Conservation (phyloP, 176 grass and related monocot genomes). For the Hsuehochloa calcarea region DNA sequence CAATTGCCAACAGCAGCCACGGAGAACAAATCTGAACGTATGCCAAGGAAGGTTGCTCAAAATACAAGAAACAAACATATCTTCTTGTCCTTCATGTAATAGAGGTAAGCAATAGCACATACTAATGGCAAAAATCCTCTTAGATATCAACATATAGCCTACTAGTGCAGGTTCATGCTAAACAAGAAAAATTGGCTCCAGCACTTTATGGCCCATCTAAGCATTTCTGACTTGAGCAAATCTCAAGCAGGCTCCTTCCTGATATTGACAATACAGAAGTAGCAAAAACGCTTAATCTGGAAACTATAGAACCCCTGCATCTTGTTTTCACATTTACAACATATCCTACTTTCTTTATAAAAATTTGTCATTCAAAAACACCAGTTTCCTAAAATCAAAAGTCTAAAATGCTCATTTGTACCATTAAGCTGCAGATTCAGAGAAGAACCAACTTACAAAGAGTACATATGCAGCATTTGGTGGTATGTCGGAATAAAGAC, state of each 20-base stretch:
- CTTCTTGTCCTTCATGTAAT: neutral
- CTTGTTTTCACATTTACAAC: neutral
- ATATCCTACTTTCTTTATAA: neutral
- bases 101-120: neutral
- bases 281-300: neutral
- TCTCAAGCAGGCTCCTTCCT: neutral
- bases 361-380: neutral
- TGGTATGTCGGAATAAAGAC: conserved; percentile 60
- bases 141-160: neutral
- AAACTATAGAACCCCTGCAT: neutral
- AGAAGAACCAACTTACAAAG: conserved; percentile 55
- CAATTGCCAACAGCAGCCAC: neutral
- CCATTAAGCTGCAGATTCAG: neutral
- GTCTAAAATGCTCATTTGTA: neutral
- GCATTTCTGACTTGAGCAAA: neutral
- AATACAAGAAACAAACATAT: conserved; percentile 2
- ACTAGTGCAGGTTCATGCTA: neutral
- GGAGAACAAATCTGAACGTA: neutral
- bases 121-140: neutral
- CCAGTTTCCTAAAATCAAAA: neutral
- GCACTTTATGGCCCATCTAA: neutral
- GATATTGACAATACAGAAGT: neutral
- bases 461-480: conserved; percentile 65
- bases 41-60: neutral
- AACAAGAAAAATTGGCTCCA: neutral